Conservation (phyloP, 1,284 basidiomycete species). For the Porogramme epimiltina region DNA sequence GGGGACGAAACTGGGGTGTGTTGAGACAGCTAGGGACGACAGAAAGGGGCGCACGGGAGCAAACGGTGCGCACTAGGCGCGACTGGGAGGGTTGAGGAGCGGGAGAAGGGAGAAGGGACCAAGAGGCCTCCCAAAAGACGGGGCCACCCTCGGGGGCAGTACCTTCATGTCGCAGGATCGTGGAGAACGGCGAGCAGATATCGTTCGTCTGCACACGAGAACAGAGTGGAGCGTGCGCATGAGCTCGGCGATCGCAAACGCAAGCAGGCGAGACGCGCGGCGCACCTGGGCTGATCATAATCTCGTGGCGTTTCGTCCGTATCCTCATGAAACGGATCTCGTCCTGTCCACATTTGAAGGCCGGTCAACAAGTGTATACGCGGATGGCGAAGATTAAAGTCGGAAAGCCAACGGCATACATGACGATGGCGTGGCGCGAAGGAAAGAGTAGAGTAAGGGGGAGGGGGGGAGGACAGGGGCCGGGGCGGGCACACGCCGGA, state of each 20-base stretch:
- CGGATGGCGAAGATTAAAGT: not conserved
- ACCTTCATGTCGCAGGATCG: conserved; percentile 56
- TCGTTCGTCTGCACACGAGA: conserved; percentile 60
- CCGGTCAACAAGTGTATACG: not conserved
- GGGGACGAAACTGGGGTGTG: not conserved
- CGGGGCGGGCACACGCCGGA: not conserved
- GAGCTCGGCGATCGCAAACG: too few relatives aligned
- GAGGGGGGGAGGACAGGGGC: not conserved
- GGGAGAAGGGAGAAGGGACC: not conserved
- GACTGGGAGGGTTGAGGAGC: not conserved
- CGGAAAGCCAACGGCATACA: not conserved
- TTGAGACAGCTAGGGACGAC: conserved; percentile 11
- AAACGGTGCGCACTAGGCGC: too few relatives aligned
- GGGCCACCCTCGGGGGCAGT: not conserved
- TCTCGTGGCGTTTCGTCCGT: conserved; percentile 87
- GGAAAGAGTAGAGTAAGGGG: too few relatives aligned
- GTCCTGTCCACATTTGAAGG: conserved; percentile 53
- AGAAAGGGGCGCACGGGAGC: not conserved
- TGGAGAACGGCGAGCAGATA: conserved; percentile 86
- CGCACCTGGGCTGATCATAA: conserved; percentile 92
- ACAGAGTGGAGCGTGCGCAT: not conserved
- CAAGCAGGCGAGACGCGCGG: conserved; percentile 11
- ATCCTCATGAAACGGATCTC: conserved; percentile 88
- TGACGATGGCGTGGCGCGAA: too few relatives aligned
- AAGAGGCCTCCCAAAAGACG: too few relatives aligned